Conservation (phyloP, 2,329 filamentous ascomycete species). For the Graphilbum ipis-grandicollis region DNA sequence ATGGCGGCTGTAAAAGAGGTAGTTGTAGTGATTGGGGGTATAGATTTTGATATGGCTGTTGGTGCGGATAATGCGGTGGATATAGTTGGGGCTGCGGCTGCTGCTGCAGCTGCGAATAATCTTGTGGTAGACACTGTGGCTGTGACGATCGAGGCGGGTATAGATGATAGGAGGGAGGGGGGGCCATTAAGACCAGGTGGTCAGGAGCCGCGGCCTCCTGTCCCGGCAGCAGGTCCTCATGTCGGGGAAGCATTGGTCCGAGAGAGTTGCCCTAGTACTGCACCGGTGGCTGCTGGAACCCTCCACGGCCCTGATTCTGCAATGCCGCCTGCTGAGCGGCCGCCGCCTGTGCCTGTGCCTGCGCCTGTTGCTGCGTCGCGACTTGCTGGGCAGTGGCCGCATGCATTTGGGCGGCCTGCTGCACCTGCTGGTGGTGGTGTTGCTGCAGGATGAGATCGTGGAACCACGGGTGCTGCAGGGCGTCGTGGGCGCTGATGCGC, state of each 20-base stretch:
- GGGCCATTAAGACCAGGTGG: no score
- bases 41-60: no score
- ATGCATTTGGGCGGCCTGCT: not conserved
- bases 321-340: not conserved
- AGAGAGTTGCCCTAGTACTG: not conserved
- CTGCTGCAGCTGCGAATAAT: no score
- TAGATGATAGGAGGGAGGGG: no score
- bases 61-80: no score
- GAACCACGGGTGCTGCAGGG: constrained; percentile 88
- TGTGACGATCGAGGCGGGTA: no score
- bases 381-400: constrained; percentile 2
- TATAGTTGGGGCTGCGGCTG: no score
- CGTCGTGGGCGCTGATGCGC: constrained; percentile 73
- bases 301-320: not conserved
- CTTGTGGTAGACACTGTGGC: no score
- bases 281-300: not conserved
- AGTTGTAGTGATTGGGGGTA: no score
- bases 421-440: constrained; percentile 4
- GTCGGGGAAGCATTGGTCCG: not conserved
- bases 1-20: no score
- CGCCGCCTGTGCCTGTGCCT: not conserved
- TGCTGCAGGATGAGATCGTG: constrained; percentile 47
- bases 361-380: constrained; percentile 1
- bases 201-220: no score
- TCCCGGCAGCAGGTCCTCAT: no score